phyloP scores from a whole-genome alignment of 148 eudicot species.

The Nyssa sinensis region DNA sequence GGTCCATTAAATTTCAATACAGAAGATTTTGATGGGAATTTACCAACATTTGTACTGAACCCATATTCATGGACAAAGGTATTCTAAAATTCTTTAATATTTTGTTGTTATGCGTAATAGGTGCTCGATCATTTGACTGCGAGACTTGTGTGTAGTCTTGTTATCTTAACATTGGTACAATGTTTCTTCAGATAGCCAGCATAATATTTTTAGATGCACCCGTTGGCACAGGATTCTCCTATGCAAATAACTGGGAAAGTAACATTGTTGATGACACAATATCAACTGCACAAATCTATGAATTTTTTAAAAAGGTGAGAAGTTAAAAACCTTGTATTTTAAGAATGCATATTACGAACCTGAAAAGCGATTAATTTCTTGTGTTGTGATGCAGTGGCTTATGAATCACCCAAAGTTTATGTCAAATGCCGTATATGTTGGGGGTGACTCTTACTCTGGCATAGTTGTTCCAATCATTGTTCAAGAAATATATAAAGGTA shows the following conservation, averaged over 20 bases:
- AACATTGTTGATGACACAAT: background rate
- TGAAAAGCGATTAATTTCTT: too few species aligned
- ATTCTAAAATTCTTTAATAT: background rate
- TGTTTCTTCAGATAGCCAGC: conserved; percentile 47
- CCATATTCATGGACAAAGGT: conserved; percentile 51
- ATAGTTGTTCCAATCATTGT: conserved; percentile 10
- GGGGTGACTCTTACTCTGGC: conserved; percentile 21
- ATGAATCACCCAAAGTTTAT: conserved; percentile 16
- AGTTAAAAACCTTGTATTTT: too few species aligned
- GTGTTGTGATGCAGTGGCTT: conserved; percentile 12
- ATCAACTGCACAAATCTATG: conserved; percentile 30
- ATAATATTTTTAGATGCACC: conserved; percentile 67
- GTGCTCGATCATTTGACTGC: background rate
- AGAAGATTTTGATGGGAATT: conserved; percentile 14
- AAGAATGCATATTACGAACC: too few species aligned
- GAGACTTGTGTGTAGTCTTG: background rate
- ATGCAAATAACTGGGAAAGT: conserved; percentile 23
- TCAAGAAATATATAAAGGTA: conserved; percentile 14
- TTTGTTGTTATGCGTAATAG: too few species aligned
- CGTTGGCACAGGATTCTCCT: conserved; percentile 75
- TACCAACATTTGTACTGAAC: conserved; percentile 30
- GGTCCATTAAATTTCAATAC: conserved; percentile 48
- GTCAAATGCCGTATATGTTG: conserved; percentile 7
- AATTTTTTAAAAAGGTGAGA: conserved; percentile 57
- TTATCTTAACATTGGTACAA: too few species aligned